Base-by-base conservation (phyloP, 2,329 filamentous ascomycete genomes). In the Penicillium sp. region DNA sequence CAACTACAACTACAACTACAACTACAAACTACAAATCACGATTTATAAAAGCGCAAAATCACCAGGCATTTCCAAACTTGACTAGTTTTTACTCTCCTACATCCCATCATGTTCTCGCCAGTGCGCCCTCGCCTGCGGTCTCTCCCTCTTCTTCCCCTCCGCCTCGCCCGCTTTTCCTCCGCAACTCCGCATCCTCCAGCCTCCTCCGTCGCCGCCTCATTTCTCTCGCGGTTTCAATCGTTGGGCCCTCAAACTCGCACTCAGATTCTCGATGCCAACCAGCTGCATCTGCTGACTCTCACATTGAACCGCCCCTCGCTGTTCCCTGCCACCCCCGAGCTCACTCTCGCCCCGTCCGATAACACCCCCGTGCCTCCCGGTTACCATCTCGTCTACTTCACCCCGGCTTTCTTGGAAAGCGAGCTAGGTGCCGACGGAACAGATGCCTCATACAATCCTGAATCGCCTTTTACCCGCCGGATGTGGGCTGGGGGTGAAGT, bases 401-500 rank as follows among this genome's bases (percentile, higher is more conserved):
- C 84, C 0, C 84, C 85, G 0, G 72, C 73, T 0, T 81, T 81
- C 4, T 56, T 82, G 0, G 85, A 87, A 62, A 56, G 65, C 1
- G 77, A 82, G 6, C 76, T 88, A 0, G 85, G 84, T 0, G 56
- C 67, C 0, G 86, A 89, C 66, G 86, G 86, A 13, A 86, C 83
- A 0, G 86, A 88, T 69, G 71, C 66, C 1, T 81, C 80, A 0
- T 87, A 84, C 66, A 88, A 87, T 60, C 80, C 85, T 0, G 77
- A 82, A 0, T 56, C 71, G 3, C 85, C 85, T 0, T 88, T 87
- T 53, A 86, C 83, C 2, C 71, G 85, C 26, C 77, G 86, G 11
- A 88, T 88, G 86, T 88, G 86, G 86, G 86, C 86, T 0, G 86
- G 85, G 1, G 86, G 86, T 0, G 75, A 77, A 52, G 82, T 88